Evolutionary conservation across 2,329 filamentous ascomycete species (phyloP).

Genomic region (Claviceps sp.): DNA sequence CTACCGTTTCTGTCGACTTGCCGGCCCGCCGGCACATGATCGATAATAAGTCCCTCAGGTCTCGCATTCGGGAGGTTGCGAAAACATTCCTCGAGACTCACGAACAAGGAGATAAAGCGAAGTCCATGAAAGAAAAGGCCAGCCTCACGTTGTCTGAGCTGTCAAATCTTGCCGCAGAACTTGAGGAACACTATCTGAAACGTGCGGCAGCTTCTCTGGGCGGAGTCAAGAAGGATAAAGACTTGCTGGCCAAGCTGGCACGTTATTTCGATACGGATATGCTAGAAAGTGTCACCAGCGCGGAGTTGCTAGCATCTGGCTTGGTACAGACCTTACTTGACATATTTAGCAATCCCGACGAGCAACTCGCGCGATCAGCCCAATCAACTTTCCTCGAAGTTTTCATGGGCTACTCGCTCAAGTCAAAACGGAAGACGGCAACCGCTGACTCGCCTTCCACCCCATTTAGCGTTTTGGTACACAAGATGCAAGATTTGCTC

Average conservation of each 20-base stretch:
- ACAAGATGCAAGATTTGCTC: conserved; percentile 89
- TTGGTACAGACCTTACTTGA: conserved; percentile 74
- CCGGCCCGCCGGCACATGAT: conserved; percentile 34
- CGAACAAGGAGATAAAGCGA: conserved; percentile 60
- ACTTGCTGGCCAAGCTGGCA: conserved; percentile 63
- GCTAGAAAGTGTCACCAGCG: conserved; percentile 86
- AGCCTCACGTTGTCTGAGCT: conserved; percentile 60
- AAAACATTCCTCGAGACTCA: conserved; percentile 75
- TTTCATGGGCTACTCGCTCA: conserved; percentile 71
- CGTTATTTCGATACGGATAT: conserved; percentile 81
- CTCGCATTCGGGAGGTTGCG: conserved; percentile 62
- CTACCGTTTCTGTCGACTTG: conserved; percentile 49
- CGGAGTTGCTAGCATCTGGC: conserved; percentile 81
- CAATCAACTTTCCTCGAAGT: conserved; percentile 77
- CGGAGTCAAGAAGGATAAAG: conserved; percentile 33
- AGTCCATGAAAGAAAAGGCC: conserved; percentile 66
- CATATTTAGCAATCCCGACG: conserved; percentile 62
- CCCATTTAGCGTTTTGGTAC: conserved; percentile 78
- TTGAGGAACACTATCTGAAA: conserved; percentile 56
- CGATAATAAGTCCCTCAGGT: conserved; percentile 39
- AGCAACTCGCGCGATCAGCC: conserved; percentile 48
- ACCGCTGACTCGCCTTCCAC: conserved; percentile 59
- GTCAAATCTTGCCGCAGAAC: conserved; percentile 55
- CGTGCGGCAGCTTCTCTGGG: conserved; percentile 32
- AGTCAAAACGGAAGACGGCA: conserved; percentile 49